A percentile compares a stretch with the other conserved stretches of the same genome.
Conservation (phyloP, 371 early-diverging fungal species). For the Mortierella sp. region DNA sequence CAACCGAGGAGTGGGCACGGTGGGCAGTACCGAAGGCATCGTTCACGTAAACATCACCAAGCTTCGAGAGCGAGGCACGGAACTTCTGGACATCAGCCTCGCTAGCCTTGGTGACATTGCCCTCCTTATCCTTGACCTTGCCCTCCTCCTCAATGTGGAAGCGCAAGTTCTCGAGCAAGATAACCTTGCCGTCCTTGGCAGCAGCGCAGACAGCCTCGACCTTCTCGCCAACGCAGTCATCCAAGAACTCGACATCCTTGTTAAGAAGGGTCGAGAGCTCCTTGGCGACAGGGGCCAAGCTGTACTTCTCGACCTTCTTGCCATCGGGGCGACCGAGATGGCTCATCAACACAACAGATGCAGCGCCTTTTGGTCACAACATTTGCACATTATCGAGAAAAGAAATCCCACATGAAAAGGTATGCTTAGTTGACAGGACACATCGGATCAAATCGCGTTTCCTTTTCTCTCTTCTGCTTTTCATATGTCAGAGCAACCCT, state of each 20-base stretch:
- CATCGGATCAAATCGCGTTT: slow-evolving; percentile 27
- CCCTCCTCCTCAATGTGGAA: slow-evolving; percentile 99
- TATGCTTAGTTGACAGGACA: background rate
- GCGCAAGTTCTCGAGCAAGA: slow-evolving; percentile 98
- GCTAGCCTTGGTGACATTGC: slow-evolving; percentile 87
- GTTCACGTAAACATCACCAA: slow-evolving; percentile 98
- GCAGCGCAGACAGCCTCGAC: slow-evolving; percentile 87
- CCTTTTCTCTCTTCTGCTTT: background rate
- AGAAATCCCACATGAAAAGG: no score
- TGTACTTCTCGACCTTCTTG: slow-evolving; percentile 86
- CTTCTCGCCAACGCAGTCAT: slow-evolving; percentile 93
- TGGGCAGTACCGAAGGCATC: slow-evolving; percentile 99
- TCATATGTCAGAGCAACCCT: slow-evolving; percentile 44
- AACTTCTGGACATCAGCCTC: slow-evolving; percentile 85
- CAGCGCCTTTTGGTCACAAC: slow-evolving; percentile 66
- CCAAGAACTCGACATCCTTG: slow-evolving; percentile 90
- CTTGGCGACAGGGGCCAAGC: slow-evolving; percentile 92
- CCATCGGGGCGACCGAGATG: slow-evolving; percentile 99
- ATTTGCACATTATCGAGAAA: background rate
- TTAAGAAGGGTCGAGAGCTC: slow-evolving; percentile 87
- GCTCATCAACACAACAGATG: slow-evolving; percentile 94
- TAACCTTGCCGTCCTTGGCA: slow-evolving; percentile 86
- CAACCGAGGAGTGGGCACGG: slow-evolving; percentile 97
- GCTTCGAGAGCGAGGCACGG: slow-evolving; percentile 90
- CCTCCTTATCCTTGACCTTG: slow-evolving; percentile 88